These are phyloP conservation scores for Ophiostoma perfectum DNA, from an alignment of 2,329 filamentous ascomycete genomes.

Conservation along the genomic window DNA sequence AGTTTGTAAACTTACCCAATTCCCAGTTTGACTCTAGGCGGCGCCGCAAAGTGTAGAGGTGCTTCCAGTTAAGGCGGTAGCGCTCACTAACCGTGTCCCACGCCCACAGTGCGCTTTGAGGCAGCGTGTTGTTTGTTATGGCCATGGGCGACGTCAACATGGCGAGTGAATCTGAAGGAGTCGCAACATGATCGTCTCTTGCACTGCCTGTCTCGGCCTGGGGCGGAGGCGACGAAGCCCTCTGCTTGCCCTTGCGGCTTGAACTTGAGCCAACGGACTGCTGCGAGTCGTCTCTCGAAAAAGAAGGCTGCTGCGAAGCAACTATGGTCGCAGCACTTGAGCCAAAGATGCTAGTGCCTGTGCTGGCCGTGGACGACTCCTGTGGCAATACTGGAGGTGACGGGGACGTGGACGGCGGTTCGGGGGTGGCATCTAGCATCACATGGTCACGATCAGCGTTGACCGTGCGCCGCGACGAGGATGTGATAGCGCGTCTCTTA, in stretches of 20 bases:
- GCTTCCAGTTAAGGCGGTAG: conserved; percentile 81
- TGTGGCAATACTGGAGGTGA: not conserved
- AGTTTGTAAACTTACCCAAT: conserved; percentile 72
- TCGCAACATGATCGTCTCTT: not conserved
- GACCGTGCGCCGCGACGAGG: conserved; percentile 29
- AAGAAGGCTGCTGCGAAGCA: conserved; percentile 11
- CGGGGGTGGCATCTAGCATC: conserved; percentile 34
- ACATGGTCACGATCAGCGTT: conserved; percentile 44
- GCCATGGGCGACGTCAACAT: conserved; percentile 14
- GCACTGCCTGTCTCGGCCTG: not conserved
- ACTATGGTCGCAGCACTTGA: conserved; percentile 2
- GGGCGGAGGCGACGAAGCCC: conserved; percentile 27
- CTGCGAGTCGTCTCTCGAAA: not conserved
- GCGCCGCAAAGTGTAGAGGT: conserved; percentile 82
- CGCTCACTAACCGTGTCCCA: conserved; percentile 45
- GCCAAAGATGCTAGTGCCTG: conserved; percentile 10
- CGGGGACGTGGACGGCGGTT: not conserved
- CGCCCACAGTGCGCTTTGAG: conserved; percentile 39
- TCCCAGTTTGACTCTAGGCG: conserved; percentile 89
- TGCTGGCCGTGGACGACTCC: not conserved
- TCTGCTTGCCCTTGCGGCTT: conserved; percentile 36
- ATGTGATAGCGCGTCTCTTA: conserved; percentile 51
- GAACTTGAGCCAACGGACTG: not conserved
- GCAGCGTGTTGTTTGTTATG: not conserved
- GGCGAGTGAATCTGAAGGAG: not conserved